phyloP scores from a whole-genome alignment of 2,329 filamentous ascomycete genomes.

The Talaromyces verruculosus region DNA sequence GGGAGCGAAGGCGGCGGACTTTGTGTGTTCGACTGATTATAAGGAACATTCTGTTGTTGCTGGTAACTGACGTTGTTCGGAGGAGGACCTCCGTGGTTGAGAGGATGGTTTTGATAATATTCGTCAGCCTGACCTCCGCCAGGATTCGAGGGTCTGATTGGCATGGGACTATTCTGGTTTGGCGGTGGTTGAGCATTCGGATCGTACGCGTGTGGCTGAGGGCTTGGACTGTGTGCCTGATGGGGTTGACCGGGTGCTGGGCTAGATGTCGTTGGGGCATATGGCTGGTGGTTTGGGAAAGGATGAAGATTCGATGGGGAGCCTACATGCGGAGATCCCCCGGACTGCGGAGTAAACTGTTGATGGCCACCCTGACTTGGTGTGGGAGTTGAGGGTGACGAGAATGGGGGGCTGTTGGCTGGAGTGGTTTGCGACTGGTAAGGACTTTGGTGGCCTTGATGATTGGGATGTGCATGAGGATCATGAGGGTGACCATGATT shows the following conservation, averaged over 20 bases:
- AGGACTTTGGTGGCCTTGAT: not conserved
- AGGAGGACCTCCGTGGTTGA: not conserved
- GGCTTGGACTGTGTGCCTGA: not conserved
- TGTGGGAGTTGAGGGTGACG: not conserved
- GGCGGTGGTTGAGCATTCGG: not conserved
- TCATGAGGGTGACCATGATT: not conserved
- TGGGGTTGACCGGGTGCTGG: not conserved
- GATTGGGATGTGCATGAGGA: not conserved
- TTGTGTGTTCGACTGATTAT: not conserved
- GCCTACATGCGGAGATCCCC: not conserved
- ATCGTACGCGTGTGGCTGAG: not conserved
- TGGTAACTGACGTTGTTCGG: not conserved
- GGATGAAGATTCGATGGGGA: not conserved
- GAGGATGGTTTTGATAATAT: constrained; percentile 10
- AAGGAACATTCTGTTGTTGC: not conserved
- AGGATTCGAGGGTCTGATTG: not conserved
- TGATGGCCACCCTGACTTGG: not conserved
- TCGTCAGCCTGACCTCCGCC: not conserved
- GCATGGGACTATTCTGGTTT: not conserved
- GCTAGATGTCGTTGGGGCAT: not conserved
- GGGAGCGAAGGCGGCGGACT: not conserved
- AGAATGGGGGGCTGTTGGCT: not conserved
- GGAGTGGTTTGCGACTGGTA: not conserved
- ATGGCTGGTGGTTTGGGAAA: not conserved
- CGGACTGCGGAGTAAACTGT: not conserved